Conservation (phyloP, 2,329 filamentous ascomycete genomes). For the Torrubiellomyces zombiae region DNA sequence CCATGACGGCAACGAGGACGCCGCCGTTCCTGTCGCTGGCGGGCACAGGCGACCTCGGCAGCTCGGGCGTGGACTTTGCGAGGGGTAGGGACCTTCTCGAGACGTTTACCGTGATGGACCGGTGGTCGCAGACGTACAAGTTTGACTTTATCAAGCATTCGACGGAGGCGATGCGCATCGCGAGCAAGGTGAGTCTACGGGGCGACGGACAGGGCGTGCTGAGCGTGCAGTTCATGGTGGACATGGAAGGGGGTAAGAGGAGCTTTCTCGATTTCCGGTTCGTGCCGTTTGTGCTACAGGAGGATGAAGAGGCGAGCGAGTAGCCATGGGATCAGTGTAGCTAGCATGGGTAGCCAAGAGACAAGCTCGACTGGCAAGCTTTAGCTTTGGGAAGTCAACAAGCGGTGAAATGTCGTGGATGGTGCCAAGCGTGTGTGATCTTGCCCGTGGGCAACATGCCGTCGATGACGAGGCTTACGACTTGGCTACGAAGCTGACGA, state of each 20-base stretch:
- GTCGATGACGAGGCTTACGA: too few relatives aligned
- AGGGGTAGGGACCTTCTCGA: constrained; percentile 53
- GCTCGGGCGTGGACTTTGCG: constrained; percentile 50
- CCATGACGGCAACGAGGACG: constrained; percentile 45
- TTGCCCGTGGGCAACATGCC: too few relatives aligned
- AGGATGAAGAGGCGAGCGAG: constrained; percentile 19
- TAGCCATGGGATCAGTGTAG: too few relatives aligned
- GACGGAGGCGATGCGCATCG: constrained; percentile 79
- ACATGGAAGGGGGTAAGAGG: constrained; percentile 52
- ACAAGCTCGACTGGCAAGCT: too few relatives aligned
- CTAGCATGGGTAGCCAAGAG: too few relatives aligned
- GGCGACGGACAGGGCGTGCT: constrained; percentile 80
- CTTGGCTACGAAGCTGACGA: too few relatives aligned
- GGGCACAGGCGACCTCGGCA: constrained; percentile 38
- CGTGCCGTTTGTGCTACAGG: constrained; percentile 52
- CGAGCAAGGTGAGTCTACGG: constrained; percentile 81
- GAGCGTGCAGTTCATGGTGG: constrained; percentile 92
- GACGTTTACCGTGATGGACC: constrained; percentile 48
- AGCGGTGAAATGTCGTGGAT: too few relatives aligned
- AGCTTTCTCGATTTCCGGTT: constrained; percentile 75
- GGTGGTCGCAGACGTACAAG: constrained; percentile 60
- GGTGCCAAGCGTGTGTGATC: too few relatives aligned
- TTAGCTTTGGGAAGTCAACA: too few relatives aligned
- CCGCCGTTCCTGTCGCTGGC: constrained; percentile 62
- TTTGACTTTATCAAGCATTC: constrained; percentile 78